Percentiles rank a stretch among this genome's conserved stretches.
These are phyloP conservation scores for Trichoderma cornu-damae DNA, from an alignment of 2,329 filamentous ascomycete genomes.

Conservation along the genomic window DNA sequence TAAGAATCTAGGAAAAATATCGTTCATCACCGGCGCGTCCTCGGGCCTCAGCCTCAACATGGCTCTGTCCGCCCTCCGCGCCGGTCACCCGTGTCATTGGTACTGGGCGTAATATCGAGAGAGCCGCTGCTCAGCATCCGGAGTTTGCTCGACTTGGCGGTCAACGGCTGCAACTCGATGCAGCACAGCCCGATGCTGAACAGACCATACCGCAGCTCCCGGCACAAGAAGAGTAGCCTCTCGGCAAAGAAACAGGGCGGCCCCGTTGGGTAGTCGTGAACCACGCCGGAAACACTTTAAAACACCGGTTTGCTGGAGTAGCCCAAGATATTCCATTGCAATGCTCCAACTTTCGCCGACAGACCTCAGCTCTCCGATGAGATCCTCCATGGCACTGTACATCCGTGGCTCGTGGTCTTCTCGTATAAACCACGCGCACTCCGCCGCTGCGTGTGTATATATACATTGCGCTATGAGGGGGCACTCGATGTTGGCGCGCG, in stretches of 20 bases:
- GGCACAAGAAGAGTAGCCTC: neutral
- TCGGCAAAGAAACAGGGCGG: neutral
- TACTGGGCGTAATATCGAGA: constrained; percentile 36
- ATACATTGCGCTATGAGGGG: constrained; percentile 5
- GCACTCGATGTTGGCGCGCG: constrained; percentile 5
- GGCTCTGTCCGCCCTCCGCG: constrained; percentile 37
- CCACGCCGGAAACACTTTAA: neutral
- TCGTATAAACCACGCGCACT: constrained; percentile 11
- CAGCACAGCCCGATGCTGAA: constrained; percentile 24
- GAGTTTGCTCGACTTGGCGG: constrained; percentile 21
- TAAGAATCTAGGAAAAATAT: constrained; percentile 36
- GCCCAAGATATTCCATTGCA: constrained; percentile 1
- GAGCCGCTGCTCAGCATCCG: constrained; percentile 20
- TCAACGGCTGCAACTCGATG: constrained; percentile 28
- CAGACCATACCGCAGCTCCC: neutral
- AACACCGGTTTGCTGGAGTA: constrained; percentile 1
- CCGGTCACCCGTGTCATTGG: constrained; percentile 46
- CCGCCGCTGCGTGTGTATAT: constrained; percentile 4
- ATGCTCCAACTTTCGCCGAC: neutral
- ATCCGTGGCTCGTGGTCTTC: constrained; percentile 9
- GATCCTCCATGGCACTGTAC: constrained; percentile 8
- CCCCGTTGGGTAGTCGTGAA: constrained; percentile 8
- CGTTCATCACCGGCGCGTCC: constrained; percentile 47
- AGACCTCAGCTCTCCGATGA: neutral
- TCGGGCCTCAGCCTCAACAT: constrained; percentile 44